Conservation (phyloP, 768 basidiomycete species). For the Mycena maculata region DNA sequence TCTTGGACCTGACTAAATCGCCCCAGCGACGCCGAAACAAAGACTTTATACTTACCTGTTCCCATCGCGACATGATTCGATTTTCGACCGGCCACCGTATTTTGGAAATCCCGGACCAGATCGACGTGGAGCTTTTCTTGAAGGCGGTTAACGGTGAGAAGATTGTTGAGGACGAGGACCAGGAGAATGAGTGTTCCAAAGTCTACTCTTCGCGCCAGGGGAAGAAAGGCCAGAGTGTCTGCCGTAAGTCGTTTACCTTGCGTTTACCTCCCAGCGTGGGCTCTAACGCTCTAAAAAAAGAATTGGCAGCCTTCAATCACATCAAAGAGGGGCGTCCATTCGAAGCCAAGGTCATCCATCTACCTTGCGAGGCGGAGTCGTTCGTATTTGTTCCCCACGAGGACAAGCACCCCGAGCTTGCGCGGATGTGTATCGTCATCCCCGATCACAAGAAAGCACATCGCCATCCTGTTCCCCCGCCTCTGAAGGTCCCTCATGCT, state of each 20-base stretch:
- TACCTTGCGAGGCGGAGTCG: conserved; percentile 13
- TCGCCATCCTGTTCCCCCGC: conserved; percentile 13
- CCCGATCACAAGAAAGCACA: conserved; percentile 4
- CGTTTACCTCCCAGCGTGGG: not conserved
- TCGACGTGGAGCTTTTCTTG: conserved; percentile 16
- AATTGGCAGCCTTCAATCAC: conserved; percentile 20
- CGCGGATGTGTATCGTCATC: conserved; percentile 16
- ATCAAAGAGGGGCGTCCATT: conserved; percentile 12
- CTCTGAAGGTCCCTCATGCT: conserved; percentile 5
- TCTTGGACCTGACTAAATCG: not conserved
- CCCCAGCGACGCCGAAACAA: conserved; percentile 16
- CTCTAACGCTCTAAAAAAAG: not conserved
- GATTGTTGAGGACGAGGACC: conserved; percentile 19
- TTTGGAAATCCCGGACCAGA: conserved; percentile 7
- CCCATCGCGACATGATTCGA: conserved; percentile 18
- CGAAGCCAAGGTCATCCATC: conserved; percentile 11
- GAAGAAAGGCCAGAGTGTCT: conserved; percentile 16
- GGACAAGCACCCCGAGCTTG: conserved; percentile 21
- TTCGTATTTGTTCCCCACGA: conserved; percentile 11
- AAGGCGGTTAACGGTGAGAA: conserved; percentile 3
- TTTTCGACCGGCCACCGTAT: conserved; percentile 12
- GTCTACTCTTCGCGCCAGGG: conserved; percentile 8
- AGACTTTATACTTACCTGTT: conserved; percentile 16
- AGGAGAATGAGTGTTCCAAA: conserved; percentile 11
- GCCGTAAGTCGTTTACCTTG: conserved; percentile 13